Evolutionary conservation across 1,139 yeast genomes (phyloP).

Genomic region (Scheffersomyces lignicola): DNA sequence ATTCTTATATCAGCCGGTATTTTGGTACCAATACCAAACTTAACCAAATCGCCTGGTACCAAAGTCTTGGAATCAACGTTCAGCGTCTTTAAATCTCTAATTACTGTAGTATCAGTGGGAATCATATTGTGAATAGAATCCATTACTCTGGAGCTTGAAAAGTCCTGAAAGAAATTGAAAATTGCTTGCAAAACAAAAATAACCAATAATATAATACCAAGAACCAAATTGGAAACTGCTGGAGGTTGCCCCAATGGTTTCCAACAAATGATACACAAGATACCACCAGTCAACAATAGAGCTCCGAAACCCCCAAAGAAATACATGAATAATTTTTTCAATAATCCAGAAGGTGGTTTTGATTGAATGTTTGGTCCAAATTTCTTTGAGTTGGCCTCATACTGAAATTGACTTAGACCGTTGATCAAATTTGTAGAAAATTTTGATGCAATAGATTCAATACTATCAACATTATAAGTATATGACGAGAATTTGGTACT

Average conservation of each 20-base stretch:
- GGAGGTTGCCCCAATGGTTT: constrained; percentile 56
- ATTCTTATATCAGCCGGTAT: constrained; percentile 36
- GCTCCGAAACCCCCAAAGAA: constrained; percentile 55
- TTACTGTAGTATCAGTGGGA: constrained; percentile 32
- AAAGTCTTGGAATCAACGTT: constrained; percentile 21
- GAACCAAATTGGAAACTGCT: constrained; percentile 43
- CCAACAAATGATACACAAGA: constrained; percentile 49
- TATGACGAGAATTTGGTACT: constrained; percentile 19
- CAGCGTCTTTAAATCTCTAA: constrained; percentile 21
- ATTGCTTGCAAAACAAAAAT: constrained; percentile 49
- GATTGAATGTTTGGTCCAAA: constrained; percentile 41
- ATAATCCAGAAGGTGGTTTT: constrained; percentile 35
- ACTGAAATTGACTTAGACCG: constrained; percentile 21
- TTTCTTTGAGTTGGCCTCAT: constrained; percentile 14
- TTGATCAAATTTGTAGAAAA: constrained; percentile 18
- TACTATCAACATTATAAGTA: constrained; percentile 26
- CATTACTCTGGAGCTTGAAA: constrained; percentile 50
- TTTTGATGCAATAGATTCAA: constrained; percentile 20
- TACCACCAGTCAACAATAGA: constrained; percentile 43
- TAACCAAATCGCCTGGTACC: constrained; percentile 34
- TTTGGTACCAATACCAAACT: constrained; percentile 26
- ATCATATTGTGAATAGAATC: constrained; percentile 47
- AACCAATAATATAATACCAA: constrained; percentile 44
- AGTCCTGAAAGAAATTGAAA: constrained; percentile 53
- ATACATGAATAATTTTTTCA: constrained; percentile 35